Evolutionary conservation across 257 asterid genomes (phyloP).

Genomic region (Solanum boliviense): DNA sequence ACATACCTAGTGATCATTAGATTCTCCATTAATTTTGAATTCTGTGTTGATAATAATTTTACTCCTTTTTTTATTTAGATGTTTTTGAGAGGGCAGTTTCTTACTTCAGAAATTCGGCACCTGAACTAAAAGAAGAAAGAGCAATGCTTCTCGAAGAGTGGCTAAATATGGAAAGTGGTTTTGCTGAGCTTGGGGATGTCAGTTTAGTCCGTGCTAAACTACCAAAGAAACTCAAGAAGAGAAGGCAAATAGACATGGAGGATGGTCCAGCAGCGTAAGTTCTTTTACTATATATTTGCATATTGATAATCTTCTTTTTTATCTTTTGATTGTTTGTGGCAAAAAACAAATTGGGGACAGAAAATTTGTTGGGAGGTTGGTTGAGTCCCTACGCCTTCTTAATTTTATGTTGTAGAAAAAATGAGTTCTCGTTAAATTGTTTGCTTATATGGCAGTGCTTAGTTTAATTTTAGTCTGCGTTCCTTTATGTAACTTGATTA

Average conservation of each 20-base stretch:
- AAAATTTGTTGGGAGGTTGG: neutral
- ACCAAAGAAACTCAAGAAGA: constrained; percentile 91
- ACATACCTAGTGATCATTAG: neutral
- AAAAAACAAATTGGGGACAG: neutral
- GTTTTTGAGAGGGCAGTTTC: constrained; percentile 71
- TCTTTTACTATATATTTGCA: neutral
- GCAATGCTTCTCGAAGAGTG: constrained; percentile 93
- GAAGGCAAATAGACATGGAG: constrained; percentile 72
- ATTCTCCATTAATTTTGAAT: neutral
- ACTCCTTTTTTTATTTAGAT: constrained; percentile 26
- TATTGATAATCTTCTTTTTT: neutral
- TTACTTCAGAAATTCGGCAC: constrained; percentile 62
- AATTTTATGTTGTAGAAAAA: neutral
- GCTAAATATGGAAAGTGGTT: constrained; percentile 62
- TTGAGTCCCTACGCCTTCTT: neutral
- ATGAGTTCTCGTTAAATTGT: neutral
- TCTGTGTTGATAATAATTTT: neutral
- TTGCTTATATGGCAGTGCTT: neutral
- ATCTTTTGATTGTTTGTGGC: neutral
- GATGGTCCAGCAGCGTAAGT: constrained; percentile 82
- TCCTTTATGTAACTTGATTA: neutral
- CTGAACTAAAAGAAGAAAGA: constrained; percentile 85
- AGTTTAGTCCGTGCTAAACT: constrained; percentile 59
- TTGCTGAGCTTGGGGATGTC: constrained; percentile 69
- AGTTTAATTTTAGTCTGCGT: neutral